Evolutionary conservation across 768 basidiomycete genomes (phyloP).

Genomic region (Pleurotus citrinopileatus): DNA sequence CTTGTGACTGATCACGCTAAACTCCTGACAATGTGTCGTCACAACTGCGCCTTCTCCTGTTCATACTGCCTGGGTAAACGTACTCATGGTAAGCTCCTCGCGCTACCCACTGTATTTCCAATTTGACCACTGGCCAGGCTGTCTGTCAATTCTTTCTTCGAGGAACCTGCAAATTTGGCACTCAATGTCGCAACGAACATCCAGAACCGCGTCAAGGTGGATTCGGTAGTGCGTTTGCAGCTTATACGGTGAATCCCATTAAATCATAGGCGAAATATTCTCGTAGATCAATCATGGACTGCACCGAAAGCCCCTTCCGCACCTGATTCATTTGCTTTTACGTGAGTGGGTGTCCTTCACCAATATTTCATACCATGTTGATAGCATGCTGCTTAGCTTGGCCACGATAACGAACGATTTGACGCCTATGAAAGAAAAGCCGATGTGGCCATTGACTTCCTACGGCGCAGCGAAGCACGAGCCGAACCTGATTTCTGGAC

Average conservation of each 20-base stretch:
- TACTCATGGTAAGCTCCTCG: background rate
- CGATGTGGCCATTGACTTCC: slow-evolving; percentile 74
- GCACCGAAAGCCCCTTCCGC: slow-evolving; percentile 12
- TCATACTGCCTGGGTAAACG: too few relatives aligned
- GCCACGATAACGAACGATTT: slow-evolving; percentile 68
- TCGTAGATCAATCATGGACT: slow-evolving; percentile 40
- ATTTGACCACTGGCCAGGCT: background rate
- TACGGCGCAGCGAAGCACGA: slow-evolving; percentile 80
- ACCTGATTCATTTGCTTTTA: slow-evolving; percentile 32
- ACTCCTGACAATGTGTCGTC: too few relatives aligned
- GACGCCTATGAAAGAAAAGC: slow-evolving; percentile 58
- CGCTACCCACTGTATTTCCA: background rate
- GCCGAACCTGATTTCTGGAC: slow-evolving; percentile 55
- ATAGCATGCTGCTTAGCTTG: slow-evolving; percentile 48
- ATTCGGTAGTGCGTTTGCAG: background rate
- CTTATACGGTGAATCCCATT: background rate
- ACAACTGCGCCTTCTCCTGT: too few relatives aligned
- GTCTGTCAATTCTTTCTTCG: slow-evolving; percentile 10
- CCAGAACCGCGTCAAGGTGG: slow-evolving; percentile 4
- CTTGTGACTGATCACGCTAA: too few relatives aligned
- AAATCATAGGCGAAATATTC: background rate
- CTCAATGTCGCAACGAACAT: slow-evolving; percentile 2
- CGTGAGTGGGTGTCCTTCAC: slow-evolving; percentile 22
- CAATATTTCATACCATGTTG: slow-evolving; percentile 8
- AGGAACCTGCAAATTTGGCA: slow-evolving; percentile 7